These are phyloP conservation scores for Stachybotrys chartarum DNA, from an alignment of 2,329 filamentous ascomycete genomes.

Conservation along the genomic window DNA sequence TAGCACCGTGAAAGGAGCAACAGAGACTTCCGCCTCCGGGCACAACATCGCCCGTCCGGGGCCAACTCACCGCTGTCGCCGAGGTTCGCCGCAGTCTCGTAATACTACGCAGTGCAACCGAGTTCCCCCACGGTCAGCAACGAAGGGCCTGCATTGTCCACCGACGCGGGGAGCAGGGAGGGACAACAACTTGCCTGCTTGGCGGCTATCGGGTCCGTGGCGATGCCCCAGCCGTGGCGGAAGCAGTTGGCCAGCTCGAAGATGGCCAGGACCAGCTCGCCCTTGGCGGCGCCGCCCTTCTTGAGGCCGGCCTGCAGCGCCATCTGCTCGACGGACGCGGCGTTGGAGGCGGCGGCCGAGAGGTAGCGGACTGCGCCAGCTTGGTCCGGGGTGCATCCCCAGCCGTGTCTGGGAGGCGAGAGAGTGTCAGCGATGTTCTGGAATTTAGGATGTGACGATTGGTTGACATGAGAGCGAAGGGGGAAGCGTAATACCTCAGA, in stretches of 20 bases:
- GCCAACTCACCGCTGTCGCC: conserved; percentile 66
- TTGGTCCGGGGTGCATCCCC: conserved; percentile 74
- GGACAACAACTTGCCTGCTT: conserved; percentile 47
- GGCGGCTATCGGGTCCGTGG: conserved; percentile 78
- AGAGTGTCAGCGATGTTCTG: background rate
- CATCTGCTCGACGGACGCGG: conserved; percentile 76
- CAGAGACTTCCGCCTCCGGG: background rate
- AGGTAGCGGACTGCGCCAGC: conserved; percentile 75
- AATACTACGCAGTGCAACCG: conserved; percentile 56
- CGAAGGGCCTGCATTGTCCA: background rate
- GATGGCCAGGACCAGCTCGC: conserved; percentile 91
- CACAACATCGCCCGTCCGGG: background rate
- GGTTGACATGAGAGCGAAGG: too few relatives aligned
- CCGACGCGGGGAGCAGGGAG: background rate
- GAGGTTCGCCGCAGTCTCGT: conserved; percentile 93
- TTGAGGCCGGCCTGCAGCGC: conserved; percentile 82
- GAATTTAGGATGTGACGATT: background rate
- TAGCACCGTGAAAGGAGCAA: background rate
- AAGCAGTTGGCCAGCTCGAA: conserved; percentile 93
- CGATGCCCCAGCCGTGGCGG: conserved; percentile 88
- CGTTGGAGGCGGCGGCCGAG: conserved; percentile 82
- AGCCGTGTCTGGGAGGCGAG: conserved; percentile 63
- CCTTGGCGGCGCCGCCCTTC: conserved; percentile 91
- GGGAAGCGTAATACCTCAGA: conserved; percentile 50
- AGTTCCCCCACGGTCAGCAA: background rate